Base-by-base conservation (phyloP, 2,329 filamentous ascomycete species). In the Diaporthe sp. region DNA sequence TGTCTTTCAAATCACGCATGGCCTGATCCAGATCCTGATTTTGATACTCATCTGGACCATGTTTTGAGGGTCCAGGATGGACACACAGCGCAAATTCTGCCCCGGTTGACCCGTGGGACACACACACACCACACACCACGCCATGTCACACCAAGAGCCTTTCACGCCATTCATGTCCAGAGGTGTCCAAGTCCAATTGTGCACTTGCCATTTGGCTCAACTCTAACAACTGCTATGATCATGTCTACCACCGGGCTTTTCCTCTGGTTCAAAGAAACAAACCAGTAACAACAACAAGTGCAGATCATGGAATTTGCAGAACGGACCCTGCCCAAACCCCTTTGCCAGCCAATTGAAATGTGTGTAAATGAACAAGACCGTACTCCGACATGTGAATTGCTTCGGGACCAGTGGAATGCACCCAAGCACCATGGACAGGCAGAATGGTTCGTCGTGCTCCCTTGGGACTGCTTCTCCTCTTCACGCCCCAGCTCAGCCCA, bases 371-470 rank as follows among this genome's bases (percentile, higher is more conserved):
- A 54, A 19, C 69, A 72, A 72, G 55, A 64, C 69, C 69, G 69
- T 72, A 72, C 69, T 72, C 69, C 69, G 35, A 72, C 69, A 72
- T 61, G 55, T 71, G 45, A 64, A 72, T 72, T 72, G 69, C 69
- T 54, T 45, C 45, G 69, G 25, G 30, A 35, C 30, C 33, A 33
- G 69, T 33, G 58, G 22, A 33, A 33, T 54, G 45, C 57, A 64
- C 40, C 57, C 47, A 61, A 72, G 45, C n/a, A 15, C 33, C 25
- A 35, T 50, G 30, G 30, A 19, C 45, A 42, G 45, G 45, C 47
- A 25, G 45, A 10, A 33, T 61, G 52, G 7, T 10, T 54, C 33
- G 33, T 50, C 40, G 45, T 72, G 45, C 45, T 30, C 33, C 45
- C 13, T 28, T 30, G 3, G 13, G n/a, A 38, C n/a, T 50, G 61